Conservation (phyloP, 495 filamentous ascomycete species). For the Tuber calosporum region DNA sequence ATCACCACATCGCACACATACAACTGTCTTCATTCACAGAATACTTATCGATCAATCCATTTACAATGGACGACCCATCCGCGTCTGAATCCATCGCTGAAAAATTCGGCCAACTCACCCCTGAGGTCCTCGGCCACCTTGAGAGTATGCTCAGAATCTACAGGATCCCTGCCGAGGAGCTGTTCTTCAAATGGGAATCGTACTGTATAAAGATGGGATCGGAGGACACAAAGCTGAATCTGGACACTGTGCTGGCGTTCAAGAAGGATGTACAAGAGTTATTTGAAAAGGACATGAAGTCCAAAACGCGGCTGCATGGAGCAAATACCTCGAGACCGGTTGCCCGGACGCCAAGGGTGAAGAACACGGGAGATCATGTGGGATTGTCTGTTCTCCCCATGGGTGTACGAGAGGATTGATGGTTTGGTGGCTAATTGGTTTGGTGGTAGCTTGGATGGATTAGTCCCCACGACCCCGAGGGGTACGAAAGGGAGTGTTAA, state of each 20-base stretch:
- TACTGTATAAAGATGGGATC: conserved; percentile 84
- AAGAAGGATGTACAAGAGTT: conserved; percentile 80
- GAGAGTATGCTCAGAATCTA: conserved; percentile 78
- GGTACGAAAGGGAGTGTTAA: conserved; percentile 52
- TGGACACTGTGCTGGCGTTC: conserved; percentile 63
- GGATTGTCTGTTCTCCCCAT: conserved; percentile 25
- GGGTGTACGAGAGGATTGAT: neutral
- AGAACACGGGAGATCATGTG: conserved; percentile 8
- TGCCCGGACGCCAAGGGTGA: conserved; percentile 22
- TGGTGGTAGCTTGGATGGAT: conserved; percentile 60
- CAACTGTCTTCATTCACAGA: neutral
- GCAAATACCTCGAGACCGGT: conserved; percentile 47
- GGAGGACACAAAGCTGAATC: conserved; percentile 62
- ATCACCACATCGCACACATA: neutral
- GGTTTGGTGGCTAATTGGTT: conserved; percentile 13
- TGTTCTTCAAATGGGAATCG: conserved; percentile 97
- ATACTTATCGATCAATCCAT: neutral
- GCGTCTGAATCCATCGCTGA: conserved; percentile 17
- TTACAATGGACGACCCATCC: conserved; percentile 13
- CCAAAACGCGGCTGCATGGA: conserved; percentile 53
- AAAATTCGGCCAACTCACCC: conserved; percentile 37
- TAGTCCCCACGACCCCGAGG: conserved; percentile 59
- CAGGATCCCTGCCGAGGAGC: conserved; percentile 65
- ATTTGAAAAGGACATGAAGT: conserved; percentile 63
- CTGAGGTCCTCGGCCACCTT: conserved; percentile 70